These are phyloP conservation scores for Bertia moriformis DNA, from an alignment of 2,329 filamentous ascomycete species.

Conservation along the genomic window DNA sequence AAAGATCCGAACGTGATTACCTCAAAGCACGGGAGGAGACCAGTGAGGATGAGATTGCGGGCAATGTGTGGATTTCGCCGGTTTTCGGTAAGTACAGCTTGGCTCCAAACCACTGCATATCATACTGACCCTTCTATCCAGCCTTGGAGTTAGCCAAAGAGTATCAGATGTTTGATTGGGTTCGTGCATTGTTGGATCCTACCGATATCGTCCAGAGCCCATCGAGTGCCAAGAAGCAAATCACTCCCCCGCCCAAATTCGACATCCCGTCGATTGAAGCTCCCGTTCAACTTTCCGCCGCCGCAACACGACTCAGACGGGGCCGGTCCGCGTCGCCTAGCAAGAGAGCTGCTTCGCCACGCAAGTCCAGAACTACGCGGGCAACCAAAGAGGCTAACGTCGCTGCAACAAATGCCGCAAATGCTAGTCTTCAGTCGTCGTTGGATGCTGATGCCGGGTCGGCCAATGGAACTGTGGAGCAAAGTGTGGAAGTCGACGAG, in stretches of 20 bases:
- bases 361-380: slow-evolving; percentile 13
- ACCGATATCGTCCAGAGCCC: slow-evolving; percentile 39
- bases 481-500: slow-evolving; percentile 2
- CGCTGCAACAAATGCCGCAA: slow-evolving; percentile 16
- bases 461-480: slow-evolving; percentile 1
- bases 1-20: slow-evolving; percentile 42
- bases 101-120: too few species aligned
- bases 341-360: slow-evolving; percentile 10
- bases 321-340: slow-evolving; percentile 23
- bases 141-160: slow-evolving; percentile 46
- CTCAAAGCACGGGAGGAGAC: slow-evolving; percentile 39
- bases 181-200: slow-evolving; percentile 45
- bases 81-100: slow-evolving; percentile 39
- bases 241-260: slow-evolving; percentile 44
- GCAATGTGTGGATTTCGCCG: slow-evolving; percentile 53
- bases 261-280: slow-evolving; percentile 25
- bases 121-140: too few species aligned
- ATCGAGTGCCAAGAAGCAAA: slow-evolving; percentile 36
- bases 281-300: background rate
- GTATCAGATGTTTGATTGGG: slow-evolving; percentile 47
- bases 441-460: slow-evolving; percentile 17
- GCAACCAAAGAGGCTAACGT: slow-evolving; percentile 22
- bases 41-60: slow-evolving; percentile 47
- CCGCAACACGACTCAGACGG: background rate
- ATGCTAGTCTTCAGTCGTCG: slow-evolving; percentile 25